phyloP scores from a whole-genome alignment of 106 monocot species.

The Ottelia alismoides region DNA sequence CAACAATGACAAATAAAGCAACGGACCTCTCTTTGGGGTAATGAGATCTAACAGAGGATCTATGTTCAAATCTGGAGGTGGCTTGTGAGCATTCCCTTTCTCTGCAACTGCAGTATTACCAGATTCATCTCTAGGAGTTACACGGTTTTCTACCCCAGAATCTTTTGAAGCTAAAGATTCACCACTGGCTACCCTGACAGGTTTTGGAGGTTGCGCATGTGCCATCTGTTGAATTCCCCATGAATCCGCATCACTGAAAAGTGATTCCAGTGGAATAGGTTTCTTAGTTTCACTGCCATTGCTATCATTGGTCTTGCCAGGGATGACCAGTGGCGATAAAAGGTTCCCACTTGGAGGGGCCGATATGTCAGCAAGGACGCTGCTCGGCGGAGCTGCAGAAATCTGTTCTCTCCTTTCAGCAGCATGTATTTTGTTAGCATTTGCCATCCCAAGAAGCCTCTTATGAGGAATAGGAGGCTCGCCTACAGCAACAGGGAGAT shows the following conservation, averaged over 20 bases:
- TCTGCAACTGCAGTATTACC: neutral
- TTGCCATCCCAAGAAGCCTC: slow-evolving; percentile 5
- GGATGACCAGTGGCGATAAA: neutral
- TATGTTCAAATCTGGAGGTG: neutral
- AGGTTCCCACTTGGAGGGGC: too few relatives aligned
- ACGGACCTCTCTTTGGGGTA: slow-evolving; percentile 1
- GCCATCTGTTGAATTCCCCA: neutral
- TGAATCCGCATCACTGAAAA: slow-evolving; percentile 2
- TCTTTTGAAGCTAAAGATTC: slow-evolving; percentile 7
- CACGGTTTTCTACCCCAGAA: neutral
- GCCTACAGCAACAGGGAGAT: too few relatives aligned
- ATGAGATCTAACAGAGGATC: neutral
- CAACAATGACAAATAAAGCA: too few relatives aligned
- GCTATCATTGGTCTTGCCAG: neutral
- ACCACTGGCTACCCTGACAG: neutral
- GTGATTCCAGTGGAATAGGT: neutral
- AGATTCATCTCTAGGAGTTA: too few relatives aligned
- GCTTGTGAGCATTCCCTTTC: neutral
- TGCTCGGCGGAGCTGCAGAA: too few relatives aligned
- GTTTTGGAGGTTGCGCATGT: neutral
- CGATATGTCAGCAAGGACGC: too few relatives aligned
- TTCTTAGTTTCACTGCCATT: neutral
- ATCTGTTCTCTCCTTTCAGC: neutral
- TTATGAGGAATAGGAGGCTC: slow-evolving; percentile 13
- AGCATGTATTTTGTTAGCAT: neutral